Evolutionary conservation across 2,329 filamentous ascomycete genomes (phyloP), one percentile per base, ranked within the genome.

Genomic region (Aspergillus quadricinctus): DNA sequence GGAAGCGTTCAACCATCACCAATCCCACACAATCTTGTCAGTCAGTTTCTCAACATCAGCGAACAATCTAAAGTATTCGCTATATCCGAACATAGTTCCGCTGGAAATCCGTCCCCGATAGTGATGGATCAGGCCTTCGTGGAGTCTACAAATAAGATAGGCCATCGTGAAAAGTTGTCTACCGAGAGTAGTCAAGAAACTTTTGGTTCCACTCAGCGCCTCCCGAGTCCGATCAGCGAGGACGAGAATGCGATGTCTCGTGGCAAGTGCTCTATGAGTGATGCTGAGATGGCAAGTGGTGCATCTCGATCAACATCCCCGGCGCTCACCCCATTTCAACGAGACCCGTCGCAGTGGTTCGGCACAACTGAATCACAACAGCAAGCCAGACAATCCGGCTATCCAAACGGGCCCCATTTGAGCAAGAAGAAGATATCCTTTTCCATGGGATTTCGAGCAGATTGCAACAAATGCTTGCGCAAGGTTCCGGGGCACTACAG

Each of bases 401-500:
- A 37, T 37, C 14, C 31, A 37, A 37, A 17, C 14, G 6, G 5
- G 17, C 31, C 35, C 43, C 41, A 54, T 19, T 40, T 54, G 17
- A 54, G 49, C 25, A 65, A 63, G 48, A 61, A 65, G 49, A 88
- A 88, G 74, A 84, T 83, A 69, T 85, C 82, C 59, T 88, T 92
- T 70, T 89, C 87, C 65, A 90, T 92, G 83, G 89, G 89, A 51
- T 92, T 88, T 75, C 80, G 88, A 60, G 81, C 86, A 11, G 88
- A 90, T 71, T 92, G 89, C 69, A 88, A 91, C 59, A 91, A 91
- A 72, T 92, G 89, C 73, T 82, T 81, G 48, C 80, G 83, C 69
- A 88, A 86, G 69, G 87, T 90, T 7, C 88, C 89, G 0, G 89
- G 89, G 1, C 89, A 92, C 69, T 92, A 90, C 69, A 91, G 88